Evolutionary conservation across 208 protist species (phyloP).

Genomic region (Crithidia mellificae): DNA sequence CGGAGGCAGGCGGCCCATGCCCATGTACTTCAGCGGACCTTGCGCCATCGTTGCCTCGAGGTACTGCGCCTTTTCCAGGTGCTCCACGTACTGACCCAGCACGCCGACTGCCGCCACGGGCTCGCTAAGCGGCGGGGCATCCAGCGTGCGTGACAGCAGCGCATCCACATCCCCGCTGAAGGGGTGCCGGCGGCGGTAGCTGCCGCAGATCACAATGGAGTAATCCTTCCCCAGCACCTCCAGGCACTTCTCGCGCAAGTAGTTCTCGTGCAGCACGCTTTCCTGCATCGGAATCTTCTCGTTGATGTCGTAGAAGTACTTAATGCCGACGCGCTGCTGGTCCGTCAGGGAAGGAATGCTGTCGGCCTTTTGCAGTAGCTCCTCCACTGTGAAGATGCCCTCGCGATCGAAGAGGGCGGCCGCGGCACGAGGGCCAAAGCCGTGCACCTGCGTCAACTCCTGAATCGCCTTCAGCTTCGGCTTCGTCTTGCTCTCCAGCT

Average conservation of each 20-base stretch:
- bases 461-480: constrained; percentile 89
- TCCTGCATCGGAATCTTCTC: constrained; percentile 93
- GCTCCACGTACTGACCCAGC: constrained; percentile 62
- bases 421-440: constrained; percentile 83
- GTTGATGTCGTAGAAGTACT: constrained; percentile 92
- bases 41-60: constrained; percentile 90
- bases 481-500: constrained; percentile 90
- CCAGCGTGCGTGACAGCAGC: constrained; percentile 74
- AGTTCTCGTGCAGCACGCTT: constrained; percentile 85
- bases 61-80: constrained; percentile 63
- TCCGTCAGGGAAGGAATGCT: constrained; percentile 72
- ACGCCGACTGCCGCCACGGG: constrained; percentile 79
- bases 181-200: constrained; percentile 84
- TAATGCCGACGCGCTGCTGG: constrained; percentile 84
- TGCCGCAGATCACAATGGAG: constrained; percentile 84
- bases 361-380: constrained; percentile 83
- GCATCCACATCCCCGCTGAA: constrained; percentile 89
- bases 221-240: constrained; percentile 71
- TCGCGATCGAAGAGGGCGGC: constrained; percentile 86
- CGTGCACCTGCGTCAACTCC: constrained; percentile 87
- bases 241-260: constrained; percentile 59
- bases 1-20: constrained; percentile 84
- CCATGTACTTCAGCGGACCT: constrained; percentile 89
- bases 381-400: constrained; percentile 90
- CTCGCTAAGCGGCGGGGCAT: constrained; percentile 51